Conservation (phyloP, 2,329 filamentous ascomycete species). For the Aspergillus jensenii region DNA sequence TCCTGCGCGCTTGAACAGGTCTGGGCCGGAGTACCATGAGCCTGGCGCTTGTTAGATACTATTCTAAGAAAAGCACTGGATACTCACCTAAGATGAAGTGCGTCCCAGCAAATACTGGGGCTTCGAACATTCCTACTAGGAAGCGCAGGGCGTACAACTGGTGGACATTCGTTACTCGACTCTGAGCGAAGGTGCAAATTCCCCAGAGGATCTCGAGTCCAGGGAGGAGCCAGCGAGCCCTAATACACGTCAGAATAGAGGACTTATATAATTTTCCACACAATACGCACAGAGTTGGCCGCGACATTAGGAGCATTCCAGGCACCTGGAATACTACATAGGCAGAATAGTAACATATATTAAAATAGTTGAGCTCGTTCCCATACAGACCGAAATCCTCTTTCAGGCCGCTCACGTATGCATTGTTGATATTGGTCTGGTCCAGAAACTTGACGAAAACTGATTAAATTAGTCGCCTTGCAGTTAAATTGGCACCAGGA, state of each 20-base stretch:
- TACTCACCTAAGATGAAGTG: conserved; percentile 31
- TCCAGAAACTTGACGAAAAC: conserved; percentile 32
- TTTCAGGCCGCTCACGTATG: conserved; percentile 34
- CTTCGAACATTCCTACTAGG: conserved; percentile 35
- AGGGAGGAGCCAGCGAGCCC: conserved; percentile 31
- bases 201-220: conserved; percentile 35
- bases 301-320: conserved; percentile 29
- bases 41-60: conserved; percentile 14
- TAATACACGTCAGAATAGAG: neutral
- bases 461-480: conserved; percentile 9
- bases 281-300: conserved; percentile 25
- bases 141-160: conserved; percentile 37
- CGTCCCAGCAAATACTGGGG: conserved; percentile 34
- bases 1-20: conserved; percentile 55
- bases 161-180: conserved; percentile 29
- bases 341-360: conserved; percentile 30
- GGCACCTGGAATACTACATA: conserved; percentile 35
- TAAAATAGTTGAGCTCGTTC: conserved; percentile 33
- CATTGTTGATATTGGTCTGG: conserved; percentile 35
- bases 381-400: conserved; percentile 32
- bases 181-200: conserved; percentile 35
- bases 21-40: conserved; percentile 45
- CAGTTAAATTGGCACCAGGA: neutral
- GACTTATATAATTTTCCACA: too few relatives aligned
- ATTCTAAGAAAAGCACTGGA: neutral